Conservation (phyloP, 768 basidiomycete genomes). For the Macrolepiota albuminosa region DNA sequence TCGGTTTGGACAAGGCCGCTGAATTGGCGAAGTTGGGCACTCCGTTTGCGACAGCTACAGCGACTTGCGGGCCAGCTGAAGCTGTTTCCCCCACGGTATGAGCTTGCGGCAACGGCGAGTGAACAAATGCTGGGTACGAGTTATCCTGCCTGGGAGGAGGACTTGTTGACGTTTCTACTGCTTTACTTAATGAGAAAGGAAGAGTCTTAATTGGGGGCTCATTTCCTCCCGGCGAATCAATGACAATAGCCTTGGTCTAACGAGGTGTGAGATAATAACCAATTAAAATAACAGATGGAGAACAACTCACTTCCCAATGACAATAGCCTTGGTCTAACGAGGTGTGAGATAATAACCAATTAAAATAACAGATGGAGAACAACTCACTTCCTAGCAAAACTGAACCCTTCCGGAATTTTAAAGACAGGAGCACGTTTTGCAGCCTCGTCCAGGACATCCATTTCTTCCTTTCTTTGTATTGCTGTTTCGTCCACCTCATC, state of each 20-base stretch:
- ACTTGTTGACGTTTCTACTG: slow-evolving; percentile 17
- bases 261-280: slow-evolving; percentile 5
- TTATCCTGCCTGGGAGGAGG: slow-evolving; percentile 10
- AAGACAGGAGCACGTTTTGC: slow-evolving; percentile 53
- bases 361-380: not conserved
- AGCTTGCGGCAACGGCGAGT: not conserved
- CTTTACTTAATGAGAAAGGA: slow-evolving; percentile 59
- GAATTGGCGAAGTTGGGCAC: slow-evolving; percentile 1
- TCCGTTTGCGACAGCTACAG: not conserved
- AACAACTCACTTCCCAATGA: slow-evolving; percentile 42
- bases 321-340: slow-evolving; percentile 27
- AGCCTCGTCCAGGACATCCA: slow-evolving; percentile 46
- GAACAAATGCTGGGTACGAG: not conserved
- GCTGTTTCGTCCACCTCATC: slow-evolving; percentile 31
- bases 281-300: not conserved
- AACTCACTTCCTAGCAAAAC: slow-evolving; percentile 59
- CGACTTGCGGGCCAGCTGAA: not conserved
- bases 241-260: slow-evolving; percentile 31
- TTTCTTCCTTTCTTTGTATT: slow-evolving; percentile 37
- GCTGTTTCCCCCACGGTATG: not conserved
- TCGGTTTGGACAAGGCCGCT: not conserved
- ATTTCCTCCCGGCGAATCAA: slow-evolving; percentile 41
- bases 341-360: slow-evolving; percentile 5
- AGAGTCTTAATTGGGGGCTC: slow-evolving; percentile 63
- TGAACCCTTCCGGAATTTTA: slow-evolving; percentile 58